Conservation (phyloP, 2,329 filamentous ascomycete genomes). For the Chalaropsis thielavioides region DNA sequence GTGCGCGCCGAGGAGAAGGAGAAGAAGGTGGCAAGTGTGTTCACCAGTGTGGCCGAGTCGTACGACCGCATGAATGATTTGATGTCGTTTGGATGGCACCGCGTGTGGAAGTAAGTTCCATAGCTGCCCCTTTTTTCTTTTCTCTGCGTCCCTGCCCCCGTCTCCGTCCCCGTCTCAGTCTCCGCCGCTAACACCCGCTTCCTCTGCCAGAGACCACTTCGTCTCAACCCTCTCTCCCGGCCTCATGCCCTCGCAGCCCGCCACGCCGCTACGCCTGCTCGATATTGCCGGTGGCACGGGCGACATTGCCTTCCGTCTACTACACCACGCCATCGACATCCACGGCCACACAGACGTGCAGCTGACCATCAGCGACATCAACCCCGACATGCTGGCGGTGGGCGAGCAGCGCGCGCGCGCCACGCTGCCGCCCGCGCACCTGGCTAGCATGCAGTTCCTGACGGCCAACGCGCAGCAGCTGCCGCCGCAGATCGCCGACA, state of each 20-base stretch:
- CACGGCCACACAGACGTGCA: conserved; percentile 61
- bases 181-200: not conserved
- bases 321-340: conserved; percentile 69
- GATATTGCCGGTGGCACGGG: conserved; percentile 95
- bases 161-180: too few relatives aligned
- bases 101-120: conserved; percentile 63
- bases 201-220: conserved; percentile 57
- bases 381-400: conserved; percentile 83
- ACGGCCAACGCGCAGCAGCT: conserved; percentile 82
- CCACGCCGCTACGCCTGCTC: conserved; percentile 56
- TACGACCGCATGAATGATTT: conserved; percentile 99
- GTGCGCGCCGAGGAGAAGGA: conserved; percentile 66
- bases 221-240: conserved; percentile 83
- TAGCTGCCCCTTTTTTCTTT: not conserved
- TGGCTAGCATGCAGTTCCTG: conserved; percentile 53
- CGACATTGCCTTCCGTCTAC: conserved; percentile 93
- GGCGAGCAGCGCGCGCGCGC: conserved; percentile 62
- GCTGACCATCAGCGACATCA: conserved; percentile 92
- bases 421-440: conserved; percentile 37
- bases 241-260: conserved; percentile 32
- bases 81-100: conserved; percentile 95
- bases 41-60: conserved; percentile 83
- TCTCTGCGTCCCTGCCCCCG: too few relatives aligned
- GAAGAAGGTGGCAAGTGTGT: conserved; percentile 63
- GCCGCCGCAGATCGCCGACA: conserved; percentile 43